Conservation (phyloP, 345 rosid species). For the Durio zibethinus region DNA sequence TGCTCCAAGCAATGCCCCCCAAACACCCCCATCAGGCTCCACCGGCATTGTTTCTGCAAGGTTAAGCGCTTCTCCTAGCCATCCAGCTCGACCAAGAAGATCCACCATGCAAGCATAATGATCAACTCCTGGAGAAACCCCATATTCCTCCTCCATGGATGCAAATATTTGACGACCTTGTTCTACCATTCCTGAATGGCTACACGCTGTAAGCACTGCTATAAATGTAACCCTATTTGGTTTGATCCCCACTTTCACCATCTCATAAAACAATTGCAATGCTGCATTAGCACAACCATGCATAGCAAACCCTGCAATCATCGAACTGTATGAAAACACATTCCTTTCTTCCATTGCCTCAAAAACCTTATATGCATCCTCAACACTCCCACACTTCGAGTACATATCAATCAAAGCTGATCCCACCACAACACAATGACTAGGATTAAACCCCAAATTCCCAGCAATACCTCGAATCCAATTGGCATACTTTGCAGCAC, state of each 20-base stretch:
- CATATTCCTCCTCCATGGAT: conserved; percentile 50
- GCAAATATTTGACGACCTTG: conserved; percentile 56
- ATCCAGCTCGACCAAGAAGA: conserved; percentile 74
- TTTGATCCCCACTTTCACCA: conserved; percentile 47
- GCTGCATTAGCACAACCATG: conserved; percentile 72
- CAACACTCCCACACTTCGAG: conserved; percentile 72
- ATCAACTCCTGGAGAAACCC: conserved; percentile 54
- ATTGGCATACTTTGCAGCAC: conserved; percentile 51
- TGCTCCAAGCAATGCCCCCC: conserved; percentile 95
- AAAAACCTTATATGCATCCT: conserved; percentile 59
- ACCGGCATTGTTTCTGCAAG: conserved; percentile 52
- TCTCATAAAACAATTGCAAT: conserved; percentile 51
- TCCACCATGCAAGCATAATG: conserved; percentile 83
- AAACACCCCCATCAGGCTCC: conserved; percentile 59
- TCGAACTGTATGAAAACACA: conserved; percentile 73
- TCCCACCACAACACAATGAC: conserved; percentile 52
- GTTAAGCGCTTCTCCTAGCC: conserved; percentile 62
- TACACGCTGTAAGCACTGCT: conserved; percentile 76
- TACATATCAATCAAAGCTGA: conserved; percentile 83
- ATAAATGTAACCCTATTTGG: conserved; percentile 77
- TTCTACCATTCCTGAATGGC: conserved; percentile 59
- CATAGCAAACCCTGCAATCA: conserved; percentile 76
- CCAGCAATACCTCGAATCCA: conserved; percentile 43
- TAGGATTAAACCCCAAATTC: conserved; percentile 34
- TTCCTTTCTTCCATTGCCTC: conserved; percentile 50